phyloP scores from a whole-genome alignment of 768 basidiomycete species.

The Xanthoconium purpureum region DNA sequence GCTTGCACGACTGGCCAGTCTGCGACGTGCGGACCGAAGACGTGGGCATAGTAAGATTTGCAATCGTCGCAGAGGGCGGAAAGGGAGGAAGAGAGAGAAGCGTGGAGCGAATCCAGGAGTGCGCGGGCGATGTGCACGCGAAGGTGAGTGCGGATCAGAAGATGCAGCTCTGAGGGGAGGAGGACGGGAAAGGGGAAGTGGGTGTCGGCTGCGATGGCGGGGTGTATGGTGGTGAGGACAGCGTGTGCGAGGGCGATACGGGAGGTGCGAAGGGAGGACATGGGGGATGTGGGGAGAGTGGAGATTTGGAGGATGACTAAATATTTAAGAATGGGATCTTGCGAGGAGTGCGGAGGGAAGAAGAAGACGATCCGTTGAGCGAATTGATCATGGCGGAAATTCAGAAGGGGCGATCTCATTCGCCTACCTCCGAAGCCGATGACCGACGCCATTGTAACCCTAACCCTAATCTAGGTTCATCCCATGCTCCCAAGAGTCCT shows the following conservation, averaged over 20 bases:
- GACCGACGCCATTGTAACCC: constrained; percentile 25
- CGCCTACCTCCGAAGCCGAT: constrained; percentile 5
- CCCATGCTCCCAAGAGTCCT: constrained; percentile 24
- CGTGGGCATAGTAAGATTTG: constrained; percentile 49
- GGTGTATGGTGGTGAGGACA: constrained; percentile 47
- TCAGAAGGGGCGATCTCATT: constrained; percentile 18
- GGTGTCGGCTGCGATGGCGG: constrained; percentile 36
- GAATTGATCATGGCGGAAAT: background rate
- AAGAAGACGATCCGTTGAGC: constrained; percentile 6
- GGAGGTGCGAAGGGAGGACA: constrained; percentile 34
- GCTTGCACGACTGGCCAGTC: constrained; percentile 51
- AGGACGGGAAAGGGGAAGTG: constrained; percentile 22
- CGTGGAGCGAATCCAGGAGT: constrained; percentile 41
- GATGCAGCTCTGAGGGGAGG: constrained; percentile 52
- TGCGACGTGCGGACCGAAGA: constrained; percentile 51
- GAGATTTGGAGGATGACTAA: constrained; percentile 4
- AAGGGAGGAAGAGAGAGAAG: constrained; percentile 35
- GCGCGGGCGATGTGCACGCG: constrained; percentile 41
- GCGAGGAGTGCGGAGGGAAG: constrained; percentile 28
- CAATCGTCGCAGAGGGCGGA: constrained; percentile 46
- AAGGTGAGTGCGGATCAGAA: constrained; percentile 48
- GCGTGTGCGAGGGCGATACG: constrained; percentile 51
- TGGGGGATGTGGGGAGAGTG: constrained; percentile 3
- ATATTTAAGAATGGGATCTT: constrained; percentile 16
- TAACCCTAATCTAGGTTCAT: constrained; percentile 37